Percentiles rank a stretch among this genome's conserved stretches.
These are phyloP conservation scores for Solanum appendiculatum DNA, from an alignment of 257 asterid species.

Conservation along the genomic window DNA sequence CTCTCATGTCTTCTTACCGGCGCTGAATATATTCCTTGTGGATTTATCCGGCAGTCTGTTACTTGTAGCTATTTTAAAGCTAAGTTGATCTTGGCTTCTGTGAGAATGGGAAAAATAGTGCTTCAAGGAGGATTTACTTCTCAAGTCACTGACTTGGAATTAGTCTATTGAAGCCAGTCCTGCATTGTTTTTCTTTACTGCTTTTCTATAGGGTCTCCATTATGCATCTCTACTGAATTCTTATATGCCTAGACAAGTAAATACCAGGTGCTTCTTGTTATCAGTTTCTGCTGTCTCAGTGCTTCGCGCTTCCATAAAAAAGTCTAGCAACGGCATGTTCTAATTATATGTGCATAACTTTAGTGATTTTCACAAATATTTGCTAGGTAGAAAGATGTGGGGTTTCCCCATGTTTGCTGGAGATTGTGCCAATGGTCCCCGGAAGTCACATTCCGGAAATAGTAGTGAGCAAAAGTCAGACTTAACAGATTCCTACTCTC, in stretches of 20 bases:
- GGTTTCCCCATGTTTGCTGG: constrained; percentile 94
- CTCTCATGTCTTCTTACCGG: neutral
- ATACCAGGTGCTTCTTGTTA: neutral
- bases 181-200: neutral
- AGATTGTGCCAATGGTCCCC: constrained; percentile 82
- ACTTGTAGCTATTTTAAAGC: neutral
- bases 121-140: neutral
- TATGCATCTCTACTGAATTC: neutral
- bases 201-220: neutral
- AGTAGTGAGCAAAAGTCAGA: constrained; percentile 59
- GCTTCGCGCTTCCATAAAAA: neutral
- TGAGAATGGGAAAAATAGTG: neutral
- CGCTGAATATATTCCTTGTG: neutral
- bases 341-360: neutral
- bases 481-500: constrained; percentile 79
- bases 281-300: neutral
- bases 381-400: constrained; percentile 71
- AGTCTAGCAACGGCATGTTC: neutral
- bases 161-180: neutral
- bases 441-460: constrained; percentile 50
- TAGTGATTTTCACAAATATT: neutral
- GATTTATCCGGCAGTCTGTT: neutral
- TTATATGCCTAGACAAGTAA: neutral
- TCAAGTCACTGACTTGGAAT: neutral
- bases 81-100: neutral